phyloP scores from a whole-genome alignment of 768 basidiomycete genomes.

The Rubroboletus pulcherrimus region DNA sequence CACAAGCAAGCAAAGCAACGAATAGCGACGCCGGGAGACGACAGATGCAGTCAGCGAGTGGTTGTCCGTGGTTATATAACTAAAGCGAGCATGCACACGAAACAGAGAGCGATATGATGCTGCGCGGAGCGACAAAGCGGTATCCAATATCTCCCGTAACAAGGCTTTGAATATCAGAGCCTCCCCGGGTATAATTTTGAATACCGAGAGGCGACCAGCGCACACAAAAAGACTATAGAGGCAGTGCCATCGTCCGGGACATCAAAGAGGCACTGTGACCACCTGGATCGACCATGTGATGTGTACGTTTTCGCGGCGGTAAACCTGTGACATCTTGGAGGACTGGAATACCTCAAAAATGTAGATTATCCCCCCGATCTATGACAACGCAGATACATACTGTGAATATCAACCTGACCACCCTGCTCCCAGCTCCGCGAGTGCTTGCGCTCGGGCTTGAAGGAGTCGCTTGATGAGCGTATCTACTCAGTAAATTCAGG shows the following conservation, averaged over 20 bases:
- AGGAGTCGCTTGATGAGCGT: conserved; percentile 37
- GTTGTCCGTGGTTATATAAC: conserved; percentile 17
- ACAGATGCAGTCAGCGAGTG: conserved; percentile 4
- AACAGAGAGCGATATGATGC: conserved; percentile 9
- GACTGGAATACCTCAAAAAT: conserved; percentile 14
- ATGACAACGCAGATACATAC: conserved; percentile 19
- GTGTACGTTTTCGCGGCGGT: conserved; percentile 58
- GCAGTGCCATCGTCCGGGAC: conserved; percentile 52
- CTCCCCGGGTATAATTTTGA: conserved; percentile 15
- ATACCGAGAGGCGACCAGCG: conserved; percentile 21
- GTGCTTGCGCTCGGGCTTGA: conserved; percentile 51
- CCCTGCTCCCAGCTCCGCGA: conserved; percentile 59
- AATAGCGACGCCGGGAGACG: conserved; percentile 5
- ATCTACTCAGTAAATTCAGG: conserved; percentile 34
- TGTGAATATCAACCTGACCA: conserved; percentile 32
- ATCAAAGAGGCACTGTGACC: conserved; percentile 50
- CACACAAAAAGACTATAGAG: conserved; percentile 38
- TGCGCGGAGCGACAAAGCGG: conserved; percentile 11
- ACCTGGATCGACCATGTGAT: conserved; percentile 60
- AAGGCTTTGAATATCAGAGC: conserved; percentile 14
- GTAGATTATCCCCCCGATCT: conserved; percentile 8
- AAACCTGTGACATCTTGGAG: conserved; percentile 50
- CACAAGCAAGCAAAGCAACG: conserved; percentile 17
- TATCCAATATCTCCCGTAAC: conserved; percentile 9
- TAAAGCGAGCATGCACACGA: conserved; percentile 16